Percentiles rank a stretch among this genome's conserved stretches.
These are phyloP conservation scores for Calocera cornea DNA, from an alignment of 768 basidiomycete species.

Conservation along the genomic window DNA sequence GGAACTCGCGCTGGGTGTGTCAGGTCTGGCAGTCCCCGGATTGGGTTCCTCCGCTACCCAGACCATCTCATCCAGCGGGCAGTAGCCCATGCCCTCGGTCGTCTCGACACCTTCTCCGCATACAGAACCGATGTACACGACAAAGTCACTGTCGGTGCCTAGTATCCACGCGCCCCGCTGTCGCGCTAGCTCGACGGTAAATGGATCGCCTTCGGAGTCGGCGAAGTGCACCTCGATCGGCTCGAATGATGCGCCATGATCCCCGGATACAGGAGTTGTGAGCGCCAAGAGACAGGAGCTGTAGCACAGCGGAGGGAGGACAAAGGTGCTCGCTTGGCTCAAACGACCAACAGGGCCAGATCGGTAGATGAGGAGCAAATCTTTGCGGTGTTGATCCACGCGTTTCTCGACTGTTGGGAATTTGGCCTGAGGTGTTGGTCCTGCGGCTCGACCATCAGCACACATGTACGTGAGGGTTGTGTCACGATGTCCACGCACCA, in stretches of 20 bases:
- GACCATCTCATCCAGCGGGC: slow-evolving; percentile 60
- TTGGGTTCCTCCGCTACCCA: slow-evolving; percentile 31
- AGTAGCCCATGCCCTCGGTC: slow-evolving; percentile 39
- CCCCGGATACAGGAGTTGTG: slow-evolving; percentile 9
- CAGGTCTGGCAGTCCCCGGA: neutral
- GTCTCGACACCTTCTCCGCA: slow-evolving; percentile 45
- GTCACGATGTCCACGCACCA: slow-evolving; percentile 37
- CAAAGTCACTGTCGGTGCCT: slow-evolving; percentile 72
- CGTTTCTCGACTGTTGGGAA: slow-evolving; percentile 53
- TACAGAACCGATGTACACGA: slow-evolving; percentile 41
- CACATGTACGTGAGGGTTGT: neutral
- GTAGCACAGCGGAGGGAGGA: slow-evolving; percentile 57
- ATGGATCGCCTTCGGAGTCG: slow-evolving; percentile 72
- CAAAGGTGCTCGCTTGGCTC: slow-evolving; percentile 41
- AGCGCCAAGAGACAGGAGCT: slow-evolving; percentile 46
- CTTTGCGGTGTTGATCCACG: slow-evolving; percentile 45
- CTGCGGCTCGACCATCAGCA: slow-evolving; percentile 27
- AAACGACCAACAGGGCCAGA: slow-evolving; percentile 58
- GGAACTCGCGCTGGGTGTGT: neutral
- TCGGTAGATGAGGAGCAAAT: slow-evolving; percentile 50
- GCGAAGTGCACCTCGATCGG: slow-evolving; percentile 51
- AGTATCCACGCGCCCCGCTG: slow-evolving; percentile 58
- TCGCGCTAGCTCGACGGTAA: slow-evolving; percentile 68
- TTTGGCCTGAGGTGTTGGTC: slow-evolving; percentile 57
- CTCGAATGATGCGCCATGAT: slow-evolving; percentile 9